Conservation (phyloP, 2,329 filamentous ascomycete genomes). For the Pezicula radicicola region DNA sequence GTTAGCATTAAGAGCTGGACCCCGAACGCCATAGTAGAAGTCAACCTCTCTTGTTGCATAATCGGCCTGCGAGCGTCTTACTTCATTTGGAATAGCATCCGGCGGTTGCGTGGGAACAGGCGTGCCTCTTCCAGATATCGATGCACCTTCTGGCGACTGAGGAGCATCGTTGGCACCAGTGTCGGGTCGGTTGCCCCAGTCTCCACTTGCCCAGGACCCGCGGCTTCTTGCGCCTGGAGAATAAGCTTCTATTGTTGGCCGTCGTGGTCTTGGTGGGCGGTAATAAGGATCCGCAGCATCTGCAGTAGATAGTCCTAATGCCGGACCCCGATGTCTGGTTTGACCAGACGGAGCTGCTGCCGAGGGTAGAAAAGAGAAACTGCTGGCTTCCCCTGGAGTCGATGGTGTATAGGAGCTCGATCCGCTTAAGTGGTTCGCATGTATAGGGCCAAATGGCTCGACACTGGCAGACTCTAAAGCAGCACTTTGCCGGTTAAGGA, state of each 20-base stretch:
- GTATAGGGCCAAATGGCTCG: conserved; percentile 36
- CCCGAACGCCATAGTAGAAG: conserved; percentile 92
- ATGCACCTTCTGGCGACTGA: conserved; percentile 33
- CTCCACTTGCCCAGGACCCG: conserved; percentile 41
- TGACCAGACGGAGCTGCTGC: conserved; percentile 20
- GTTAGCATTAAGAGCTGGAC: conserved; percentile 80
- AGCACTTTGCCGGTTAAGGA: conserved; percentile 53
- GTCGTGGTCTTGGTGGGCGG: conserved; percentile 72
- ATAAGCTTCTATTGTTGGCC: conserved; percentile 55
- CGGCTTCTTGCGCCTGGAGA: conserved; percentile 37
- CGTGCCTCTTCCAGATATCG: conserved; percentile 41
- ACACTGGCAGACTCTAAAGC: conserved; percentile 50
- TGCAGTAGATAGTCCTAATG: conserved; percentile 42
- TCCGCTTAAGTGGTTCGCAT: conserved; percentile 42
- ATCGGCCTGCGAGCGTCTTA: conserved; percentile 55
- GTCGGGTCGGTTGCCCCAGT: conserved; percentile 34
- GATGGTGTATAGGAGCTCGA: conserved; percentile 68
- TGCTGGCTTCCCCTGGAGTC: conserved; percentile 69
- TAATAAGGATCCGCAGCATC: conserved; percentile 78
- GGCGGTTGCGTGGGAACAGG: conserved; percentile 39
- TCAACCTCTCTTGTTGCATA: conserved; percentile 94
- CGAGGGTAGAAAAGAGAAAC: conserved; percentile 67
- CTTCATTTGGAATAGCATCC: conserved; percentile 21
- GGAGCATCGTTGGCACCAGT: conserved; percentile 35
- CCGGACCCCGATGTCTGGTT: conserved; percentile 30